A percentile compares a stretch with the other conserved stretches of the same genome.
phyloP scores from a whole-genome alignment of 1,139 yeast species.

The Entelexis paramagnoliae region DNA sequence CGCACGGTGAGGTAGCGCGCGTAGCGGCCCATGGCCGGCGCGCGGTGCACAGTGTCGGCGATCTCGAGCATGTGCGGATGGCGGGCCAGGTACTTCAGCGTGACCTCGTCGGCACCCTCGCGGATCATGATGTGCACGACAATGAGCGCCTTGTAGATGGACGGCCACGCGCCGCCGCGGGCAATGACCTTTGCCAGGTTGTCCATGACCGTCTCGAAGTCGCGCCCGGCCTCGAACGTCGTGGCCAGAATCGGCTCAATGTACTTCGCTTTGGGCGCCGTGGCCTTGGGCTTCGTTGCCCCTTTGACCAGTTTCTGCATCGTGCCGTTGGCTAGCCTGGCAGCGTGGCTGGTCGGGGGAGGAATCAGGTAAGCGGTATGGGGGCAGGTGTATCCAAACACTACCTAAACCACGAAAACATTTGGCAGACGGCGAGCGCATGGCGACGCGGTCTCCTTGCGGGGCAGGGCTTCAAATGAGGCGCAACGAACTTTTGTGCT shows the following conservation, averaged over 20 bases:
- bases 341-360: slow-evolving; percentile 5
- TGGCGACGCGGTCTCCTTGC: too few relatives aligned
- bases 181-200: slow-evolving; percentile 41
- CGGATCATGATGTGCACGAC: slow-evolving; percentile 85
- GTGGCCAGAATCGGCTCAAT: slow-evolving; percentile 85
- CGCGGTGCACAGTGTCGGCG: slow-evolving; percentile 31
- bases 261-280: slow-evolving; percentile 96
- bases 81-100: slow-evolving; percentile 53
- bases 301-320: slow-evolving; percentile 35
- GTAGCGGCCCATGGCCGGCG: slow-evolving; percentile 56
- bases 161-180: slow-evolving; percentile 46
- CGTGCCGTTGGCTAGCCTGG: slow-evolving; percentile 9
- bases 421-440: background rate
- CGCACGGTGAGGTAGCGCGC: slow-evolving; percentile 59
- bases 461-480: too few relatives aligned
- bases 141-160: slow-evolving; percentile 69
- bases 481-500: too few relatives aligned
- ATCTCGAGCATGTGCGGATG: slow-evolving; percentile 53
- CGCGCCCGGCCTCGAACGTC: slow-evolving; percentile 47
- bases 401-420: slow-evolving; percentile 2
- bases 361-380: slow-evolving; percentile 6
- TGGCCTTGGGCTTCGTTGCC: slow-evolving; percentile 68
- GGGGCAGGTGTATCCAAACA: background rate
- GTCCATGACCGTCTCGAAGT: slow-evolving; percentile 59
- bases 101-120: slow-evolving; percentile 71